phyloP scores from a whole-genome alignment of 352 stramenopile genomes.

The Phytophthora podocarpi region DNA sequence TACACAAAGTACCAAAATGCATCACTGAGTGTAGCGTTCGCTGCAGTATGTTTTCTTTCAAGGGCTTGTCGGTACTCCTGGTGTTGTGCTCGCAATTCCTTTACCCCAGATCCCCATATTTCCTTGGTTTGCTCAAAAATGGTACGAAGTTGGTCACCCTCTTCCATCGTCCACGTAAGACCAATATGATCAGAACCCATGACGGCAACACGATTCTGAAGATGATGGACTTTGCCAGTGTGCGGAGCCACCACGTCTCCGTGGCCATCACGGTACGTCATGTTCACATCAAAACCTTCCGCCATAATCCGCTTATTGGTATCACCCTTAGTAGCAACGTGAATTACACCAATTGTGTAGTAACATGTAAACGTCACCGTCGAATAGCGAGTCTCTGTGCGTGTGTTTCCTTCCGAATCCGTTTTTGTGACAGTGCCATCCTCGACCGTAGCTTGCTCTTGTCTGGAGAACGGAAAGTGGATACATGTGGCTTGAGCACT shows the following conservation, averaged over 20 bases:
- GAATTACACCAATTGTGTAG: conserved; percentile 30
- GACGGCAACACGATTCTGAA: conserved; percentile 29
- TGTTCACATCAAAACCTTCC: conserved; percentile 47
- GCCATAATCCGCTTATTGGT: conserved; percentile 38
- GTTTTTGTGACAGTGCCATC: conserved; percentile 35
- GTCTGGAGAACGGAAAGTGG: conserved; percentile 37
- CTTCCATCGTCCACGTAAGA: conserved; percentile 33
- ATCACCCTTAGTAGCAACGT: conserved; percentile 21
- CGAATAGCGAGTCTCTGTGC: conserved; percentile 23
- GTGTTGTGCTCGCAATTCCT: conserved; percentile 11
- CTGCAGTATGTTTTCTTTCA: conserved; percentile 19
- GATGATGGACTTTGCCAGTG: conserved; percentile 38
- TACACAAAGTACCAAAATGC: conserved; percentile 8
- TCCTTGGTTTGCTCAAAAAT: conserved; percentile 35
- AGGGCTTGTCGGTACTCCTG: conserved; percentile 34
- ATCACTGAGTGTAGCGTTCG: conserved; percentile 32
- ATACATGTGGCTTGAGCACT: conserved; percentile 19
- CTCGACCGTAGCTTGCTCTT: conserved; percentile 43
- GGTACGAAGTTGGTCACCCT: conserved; percentile 25
- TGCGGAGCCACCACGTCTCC: conserved; percentile 38
- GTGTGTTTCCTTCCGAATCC: conserved; percentile 30
- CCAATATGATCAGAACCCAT: conserved; percentile 42
- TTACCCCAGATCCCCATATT: conserved; percentile 23
- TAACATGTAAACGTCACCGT: conserved; percentile 42
- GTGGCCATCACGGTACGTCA: conserved; percentile 45